A percentile compares a stretch with the other conserved stretches of the same genome.
Conservation (phyloP, 176 grass and related monocot genomes). For the Alopecurus myosuroides region DNA sequence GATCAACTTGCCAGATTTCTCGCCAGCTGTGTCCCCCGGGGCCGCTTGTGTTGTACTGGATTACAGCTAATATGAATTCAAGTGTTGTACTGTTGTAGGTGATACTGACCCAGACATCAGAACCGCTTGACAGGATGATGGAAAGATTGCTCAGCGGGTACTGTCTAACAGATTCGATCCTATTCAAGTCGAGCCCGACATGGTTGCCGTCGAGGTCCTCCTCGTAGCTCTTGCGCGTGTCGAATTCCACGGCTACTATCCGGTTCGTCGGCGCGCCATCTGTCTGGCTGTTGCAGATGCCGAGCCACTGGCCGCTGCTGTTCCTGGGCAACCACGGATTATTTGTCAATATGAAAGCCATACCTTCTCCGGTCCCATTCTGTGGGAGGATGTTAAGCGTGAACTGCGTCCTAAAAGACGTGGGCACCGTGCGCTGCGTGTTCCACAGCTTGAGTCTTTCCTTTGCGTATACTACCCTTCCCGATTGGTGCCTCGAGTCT, state of each 20-base stretch:
- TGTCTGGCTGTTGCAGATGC: background rate
- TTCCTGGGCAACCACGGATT: background rate
- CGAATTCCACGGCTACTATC: background rate
- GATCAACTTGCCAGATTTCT: background rate
- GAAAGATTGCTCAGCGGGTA: background rate
- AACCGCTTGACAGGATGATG: background rate
- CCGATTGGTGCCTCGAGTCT: background rate
- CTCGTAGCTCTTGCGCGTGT: background rate
- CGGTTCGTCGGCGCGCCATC: background rate
- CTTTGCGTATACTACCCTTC: background rate
- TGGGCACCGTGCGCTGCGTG: background rate
- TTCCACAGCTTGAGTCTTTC: conserved; percentile 9
- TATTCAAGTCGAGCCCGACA: background rate
- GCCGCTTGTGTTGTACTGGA: background rate
- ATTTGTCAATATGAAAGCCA: background rate
- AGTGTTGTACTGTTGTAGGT: background rate
- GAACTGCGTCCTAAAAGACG: background rate
- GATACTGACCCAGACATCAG: background rate
- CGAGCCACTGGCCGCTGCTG: background rate
- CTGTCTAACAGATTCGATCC: background rate
- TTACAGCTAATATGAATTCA: background rate
- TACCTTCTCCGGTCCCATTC: background rate
- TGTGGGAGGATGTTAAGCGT: background rate
- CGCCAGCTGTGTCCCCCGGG: background rate
- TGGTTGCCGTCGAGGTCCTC: background rate